Evolutionary conservation across 345 rosid genomes (phyloP), one percentile per base, ranked within the genome.

Genomic region (Euphorbia lathyris): DNA sequence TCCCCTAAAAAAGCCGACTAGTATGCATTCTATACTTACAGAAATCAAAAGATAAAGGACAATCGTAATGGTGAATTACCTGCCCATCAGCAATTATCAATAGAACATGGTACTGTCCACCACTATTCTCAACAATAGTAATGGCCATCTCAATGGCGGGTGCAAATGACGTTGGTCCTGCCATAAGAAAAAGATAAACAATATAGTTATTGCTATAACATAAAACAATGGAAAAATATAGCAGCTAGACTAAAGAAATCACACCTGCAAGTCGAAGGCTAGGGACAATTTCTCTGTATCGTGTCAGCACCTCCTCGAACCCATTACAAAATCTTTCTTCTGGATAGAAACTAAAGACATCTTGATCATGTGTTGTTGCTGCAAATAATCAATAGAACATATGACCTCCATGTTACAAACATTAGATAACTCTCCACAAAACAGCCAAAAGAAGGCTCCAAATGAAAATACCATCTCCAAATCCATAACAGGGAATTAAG

Each of bases 91-190:
- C 99, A 68, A 95, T 88, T 73, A 95, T 95, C 79, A 95, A 66
- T 77, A 95, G 72, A 30, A 95, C 99, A 60, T 95, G 99, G 82
- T 92, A 95, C 67, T 95, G 99, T 27, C 97, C 97, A 58, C 91
- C 90, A 72, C 94, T 92, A 82, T 82, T 83, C 82, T 90, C 97
- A 72, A 95, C 98, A 57, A 90, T 88, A 23, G 94, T 85, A 86
- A 89, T 88, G 48, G 94, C 97, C 98, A 87, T 95, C 68, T 95
- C 98, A 63, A 95, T 90, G 55, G 87, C 67, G 0, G 98, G 99
- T 19, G 98, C 98, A 86, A 95, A 95, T 7, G 99, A 92, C n/a
- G 98, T 95, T 9, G 98, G 98, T 1, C 98, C 98, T 93, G 81
- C 32, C 56, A 63, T 36, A 27, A 45, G 58, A 36, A 57, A 29